Conservation (phyloP, 108 stramenopile species). For the Aurantiochytrium sp. region DNA sequence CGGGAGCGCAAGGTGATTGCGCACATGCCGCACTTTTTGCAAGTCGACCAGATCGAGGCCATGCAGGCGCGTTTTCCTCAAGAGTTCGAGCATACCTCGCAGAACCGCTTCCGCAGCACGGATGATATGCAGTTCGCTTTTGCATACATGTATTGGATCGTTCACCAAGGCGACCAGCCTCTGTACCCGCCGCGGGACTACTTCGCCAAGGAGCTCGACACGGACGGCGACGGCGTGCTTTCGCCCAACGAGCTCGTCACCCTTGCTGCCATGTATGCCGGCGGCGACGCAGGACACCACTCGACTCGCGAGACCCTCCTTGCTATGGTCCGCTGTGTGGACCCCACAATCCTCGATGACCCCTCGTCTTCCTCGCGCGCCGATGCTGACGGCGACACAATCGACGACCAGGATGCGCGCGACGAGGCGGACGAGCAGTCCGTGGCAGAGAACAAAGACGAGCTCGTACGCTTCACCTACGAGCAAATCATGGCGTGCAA, state of each 20-base stretch:
- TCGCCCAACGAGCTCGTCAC: conserved; percentile 42
- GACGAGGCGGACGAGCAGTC: neutral
- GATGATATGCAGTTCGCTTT: conserved; percentile 59
- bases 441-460: neutral
- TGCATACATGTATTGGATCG: conserved; percentile 51
- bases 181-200: neutral
- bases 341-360: neutral
- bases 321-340: conserved; percentile 10
- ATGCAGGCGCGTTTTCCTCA: conserved; percentile 38
- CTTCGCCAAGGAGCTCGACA: conserved; percentile 41
- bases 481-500: neutral
- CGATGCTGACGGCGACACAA: neutral
- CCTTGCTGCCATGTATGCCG: conserved; percentile 13
- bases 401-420: neutral
- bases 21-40: conserved; percentile 57
- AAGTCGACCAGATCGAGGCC: conserved; percentile 19
- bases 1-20: conserved; percentile 47
- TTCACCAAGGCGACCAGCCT: neutral
- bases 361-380: neutral
- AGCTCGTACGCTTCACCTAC: neutral
- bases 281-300: neutral
- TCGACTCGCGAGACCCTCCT: conserved; percentile 13
- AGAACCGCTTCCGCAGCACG: conserved; percentile 39
- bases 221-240: conserved; percentile 35
- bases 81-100: conserved; percentile 40